These are phyloP conservation scores for Wallacemonas sp. DNA, from an alignment of 208 protist genomes.

Conservation along the genomic window DNA sequence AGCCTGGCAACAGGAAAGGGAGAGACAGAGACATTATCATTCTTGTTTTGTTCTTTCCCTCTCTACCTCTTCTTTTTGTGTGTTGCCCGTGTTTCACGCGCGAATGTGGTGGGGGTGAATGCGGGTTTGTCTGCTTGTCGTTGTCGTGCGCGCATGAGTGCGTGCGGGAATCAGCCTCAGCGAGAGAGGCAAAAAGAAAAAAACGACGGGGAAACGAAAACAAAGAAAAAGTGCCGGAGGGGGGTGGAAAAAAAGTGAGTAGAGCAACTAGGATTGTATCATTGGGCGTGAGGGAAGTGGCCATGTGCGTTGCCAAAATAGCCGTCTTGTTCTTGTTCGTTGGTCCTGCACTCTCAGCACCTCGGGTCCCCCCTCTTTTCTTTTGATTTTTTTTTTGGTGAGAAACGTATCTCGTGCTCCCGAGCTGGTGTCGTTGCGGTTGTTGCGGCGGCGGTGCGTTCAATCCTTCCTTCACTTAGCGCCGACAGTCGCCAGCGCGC, in stretches of 20 bases:
- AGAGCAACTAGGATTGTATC: too few species aligned
- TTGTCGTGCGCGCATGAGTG: too few species aligned
- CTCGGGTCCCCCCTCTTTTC: slow-evolving; percentile 15
- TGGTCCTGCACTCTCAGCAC: too few species aligned
- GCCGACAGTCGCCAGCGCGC: slow-evolving; percentile 24
- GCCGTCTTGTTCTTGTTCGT: neutral
- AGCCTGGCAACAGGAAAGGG: too few species aligned
- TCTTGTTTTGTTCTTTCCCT: too few species aligned
- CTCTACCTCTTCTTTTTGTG: too few species aligned
- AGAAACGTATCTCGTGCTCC: neutral
- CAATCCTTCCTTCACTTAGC: neutral
- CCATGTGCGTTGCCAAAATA: too few species aligned
- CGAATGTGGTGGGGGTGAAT: too few species aligned
- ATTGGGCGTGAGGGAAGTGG: neutral
- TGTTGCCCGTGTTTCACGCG: too few species aligned
- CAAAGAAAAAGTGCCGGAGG: neutral
- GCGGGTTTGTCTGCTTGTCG: too few species aligned
- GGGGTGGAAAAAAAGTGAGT: neutral
- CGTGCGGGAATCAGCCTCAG: too few species aligned
- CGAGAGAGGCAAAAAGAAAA: neutral
- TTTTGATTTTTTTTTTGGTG: slow-evolving; percentile 16
- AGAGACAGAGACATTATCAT: too few species aligned
- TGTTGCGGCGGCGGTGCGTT: neutral
- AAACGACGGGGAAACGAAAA: slow-evolving; percentile 7
- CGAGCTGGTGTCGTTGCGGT: neutral